Conservation (phyloP, 179 eudicot genomes). For the Spergularia azorica region DNA sequence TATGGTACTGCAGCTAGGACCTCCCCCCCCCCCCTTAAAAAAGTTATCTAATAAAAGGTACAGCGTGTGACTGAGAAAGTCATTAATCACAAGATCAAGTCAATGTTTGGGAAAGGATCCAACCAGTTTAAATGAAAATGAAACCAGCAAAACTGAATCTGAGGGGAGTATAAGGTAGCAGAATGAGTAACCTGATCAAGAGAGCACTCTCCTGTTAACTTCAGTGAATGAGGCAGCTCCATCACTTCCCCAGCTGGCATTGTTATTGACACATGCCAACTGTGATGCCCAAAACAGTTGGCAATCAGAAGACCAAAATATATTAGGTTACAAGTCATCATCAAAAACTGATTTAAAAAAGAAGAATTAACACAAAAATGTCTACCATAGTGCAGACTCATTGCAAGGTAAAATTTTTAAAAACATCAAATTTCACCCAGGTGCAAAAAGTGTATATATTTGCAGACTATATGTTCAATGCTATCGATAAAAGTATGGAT, state of each 20-base stretch:
- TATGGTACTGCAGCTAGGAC: too few relatives aligned
- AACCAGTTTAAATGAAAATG: too few relatives aligned
- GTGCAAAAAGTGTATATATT: not conserved
- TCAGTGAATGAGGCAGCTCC: slow-evolving; percentile 74
- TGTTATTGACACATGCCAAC: slow-evolving; percentile 78
- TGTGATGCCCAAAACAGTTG: slow-evolving; percentile 32
- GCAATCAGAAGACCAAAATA: not conserved
- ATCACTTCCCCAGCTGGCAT: slow-evolving; percentile 74
- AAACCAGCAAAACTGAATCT: not conserved
- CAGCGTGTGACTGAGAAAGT: too few relatives aligned
- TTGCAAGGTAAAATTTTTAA: not conserved
- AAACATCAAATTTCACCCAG: not conserved
- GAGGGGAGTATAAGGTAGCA: not conserved
- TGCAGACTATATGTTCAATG: not conserved
- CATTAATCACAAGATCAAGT: not conserved
- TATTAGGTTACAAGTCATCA: not conserved
- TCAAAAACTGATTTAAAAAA: not conserved
- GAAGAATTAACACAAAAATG: not conserved
- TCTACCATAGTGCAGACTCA: not conserved
- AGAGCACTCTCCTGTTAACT: slow-evolving; percentile 56
- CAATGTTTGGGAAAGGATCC: not conserved
- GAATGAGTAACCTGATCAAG: slow-evolving; percentile 62
- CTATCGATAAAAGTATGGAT: too few relatives aligned
- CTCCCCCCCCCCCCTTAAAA: too few relatives aligned
- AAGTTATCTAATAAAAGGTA: too few relatives aligned